These are phyloP conservation scores for Alectoria sarmentosa DNA, from an alignment of 495 filamentous ascomycete species.

Conservation along the genomic window DNA sequence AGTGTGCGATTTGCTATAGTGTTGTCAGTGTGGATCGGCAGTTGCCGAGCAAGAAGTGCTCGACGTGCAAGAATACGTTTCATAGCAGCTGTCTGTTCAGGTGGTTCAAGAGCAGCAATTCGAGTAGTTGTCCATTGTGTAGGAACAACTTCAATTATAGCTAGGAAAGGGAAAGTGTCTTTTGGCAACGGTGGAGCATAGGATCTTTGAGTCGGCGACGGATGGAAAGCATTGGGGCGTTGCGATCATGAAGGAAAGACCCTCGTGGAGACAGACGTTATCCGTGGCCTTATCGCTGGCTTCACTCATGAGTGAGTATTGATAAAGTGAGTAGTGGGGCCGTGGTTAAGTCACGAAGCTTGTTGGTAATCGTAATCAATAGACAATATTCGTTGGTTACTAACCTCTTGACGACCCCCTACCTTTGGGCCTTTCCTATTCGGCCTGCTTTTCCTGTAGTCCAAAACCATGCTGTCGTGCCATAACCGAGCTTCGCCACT, in stretches of 20 bases:
- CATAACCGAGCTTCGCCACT: background rate
- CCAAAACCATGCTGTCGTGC: background rate
- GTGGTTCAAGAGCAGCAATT: constrained; percentile 92
- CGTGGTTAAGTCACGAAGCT: background rate
- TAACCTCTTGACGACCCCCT: background rate
- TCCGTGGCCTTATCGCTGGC: too few species aligned
- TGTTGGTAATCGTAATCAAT: background rate
- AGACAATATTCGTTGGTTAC: background rate
- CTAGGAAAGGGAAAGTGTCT: background rate
- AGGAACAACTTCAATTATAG: constrained; percentile 70
- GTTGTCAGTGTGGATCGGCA: constrained; percentile 82
- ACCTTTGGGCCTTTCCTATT: background rate
- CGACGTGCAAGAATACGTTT: constrained; percentile 91
- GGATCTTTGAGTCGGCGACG: background rate
- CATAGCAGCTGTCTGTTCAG: constrained; percentile 84
- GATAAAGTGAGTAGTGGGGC: too few species aligned
- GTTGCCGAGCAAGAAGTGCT: constrained; percentile 83
- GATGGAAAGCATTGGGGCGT: background rate
- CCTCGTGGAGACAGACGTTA: too few species aligned
- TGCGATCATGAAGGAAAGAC: background rate
- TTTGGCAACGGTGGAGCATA: background rate
- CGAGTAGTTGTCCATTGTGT: constrained; percentile 84
- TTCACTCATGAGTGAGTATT: too few species aligned
- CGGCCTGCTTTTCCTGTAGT: background rate
- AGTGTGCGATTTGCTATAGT: constrained; percentile 96